Percentiles rank a stretch among this genome's conserved stretches.
These are phyloP conservation scores for Candida michaelii DNA, from an alignment of 805 yeast species.

Conservation along the genomic window DNA sequence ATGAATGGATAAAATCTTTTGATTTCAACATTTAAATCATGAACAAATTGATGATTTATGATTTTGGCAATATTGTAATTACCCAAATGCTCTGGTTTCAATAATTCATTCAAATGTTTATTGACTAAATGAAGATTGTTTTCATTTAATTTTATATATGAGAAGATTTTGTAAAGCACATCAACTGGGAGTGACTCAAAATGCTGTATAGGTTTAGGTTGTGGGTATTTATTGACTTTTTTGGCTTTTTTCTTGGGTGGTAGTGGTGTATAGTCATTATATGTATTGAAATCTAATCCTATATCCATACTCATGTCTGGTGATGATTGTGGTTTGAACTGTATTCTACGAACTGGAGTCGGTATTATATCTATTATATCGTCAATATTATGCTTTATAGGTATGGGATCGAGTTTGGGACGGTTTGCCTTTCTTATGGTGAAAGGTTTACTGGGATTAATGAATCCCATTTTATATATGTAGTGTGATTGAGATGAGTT, in stretches of 20 bases:
- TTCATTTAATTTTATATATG: constrained; percentile 2
- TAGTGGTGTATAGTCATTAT: background rate
- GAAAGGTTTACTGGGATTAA: too few species aligned
- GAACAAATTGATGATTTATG: constrained; percentile 10
- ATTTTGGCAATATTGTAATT: constrained; percentile 5
- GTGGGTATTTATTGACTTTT: background rate
- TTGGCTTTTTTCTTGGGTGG: constrained; percentile 1
- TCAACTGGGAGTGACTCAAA: constrained; percentile 11
- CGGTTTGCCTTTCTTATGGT: too few species aligned
- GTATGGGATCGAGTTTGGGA: background rate
- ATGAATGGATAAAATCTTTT: constrained; percentile 1
- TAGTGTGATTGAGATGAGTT: constrained; percentile 6
- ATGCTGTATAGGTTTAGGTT: background rate
- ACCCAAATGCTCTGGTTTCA: constrained; percentile 10
- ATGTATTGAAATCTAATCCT: background rate
- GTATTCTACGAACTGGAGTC: background rate
- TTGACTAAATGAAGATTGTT: constrained; percentile 13
- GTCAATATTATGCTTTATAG: background rate
- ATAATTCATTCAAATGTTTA: constrained; percentile 8
- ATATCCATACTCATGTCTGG: background rate
- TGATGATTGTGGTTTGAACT: background rate
- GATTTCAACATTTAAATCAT: constrained; percentile 11
- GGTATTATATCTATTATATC: constrained; percentile 3
- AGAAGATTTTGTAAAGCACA: constrained; percentile 11
- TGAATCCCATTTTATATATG: constrained; percentile 14